Evolutionary conservation across 805 yeast genomes (phyloP), one percentile per base, ranked within the genome.

Genomic region (Kuraishia ogatae): DNA sequence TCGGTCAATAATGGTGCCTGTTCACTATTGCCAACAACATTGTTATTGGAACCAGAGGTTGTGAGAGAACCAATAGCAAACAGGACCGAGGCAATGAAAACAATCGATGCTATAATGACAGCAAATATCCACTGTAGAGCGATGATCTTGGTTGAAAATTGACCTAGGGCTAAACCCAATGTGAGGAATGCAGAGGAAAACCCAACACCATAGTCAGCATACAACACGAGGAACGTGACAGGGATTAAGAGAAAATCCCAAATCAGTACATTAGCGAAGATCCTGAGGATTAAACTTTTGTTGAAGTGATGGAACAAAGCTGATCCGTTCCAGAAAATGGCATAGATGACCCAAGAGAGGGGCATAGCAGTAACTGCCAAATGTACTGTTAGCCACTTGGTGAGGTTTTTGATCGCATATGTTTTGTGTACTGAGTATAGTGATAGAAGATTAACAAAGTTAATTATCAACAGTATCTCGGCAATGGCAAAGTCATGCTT

Each of bases 71-170:
- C 81, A 54, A 74, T 67, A 57, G 80, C 72, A 43, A 79, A 77
- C 29, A 80, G 68, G 19, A 80, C 61, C 6, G 87, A 73, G 52
- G 77, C 66, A 21, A 83, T 62, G 56, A 83, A 76, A 65, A 85
- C 75, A 29, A 83, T 54, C 4, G 80, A 83, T 10, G 87, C 70
- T 58, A 87, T 87, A 54, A 79, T 68, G 59, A 86, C 82, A 2
- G 91, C 96, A 72, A 89, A 89, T 60, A 86, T 80, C 96, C 96
- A 89, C 72, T 89, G 96, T 60, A 89, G 75, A 2, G 93, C 93
- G 71, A 89, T 77, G 43, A 82, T 72, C 70, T 80, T 85, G 51
- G 83, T 79, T 64, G 83, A 75, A 54, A 89, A 66, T 70, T 89
- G 96, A 54, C 85, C 85, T 50, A 86, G 72, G 2, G 84, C 93